Evolutionary conservation across 148 eudicot genomes (phyloP).

Genomic region (Linanthus parryae): DNA sequence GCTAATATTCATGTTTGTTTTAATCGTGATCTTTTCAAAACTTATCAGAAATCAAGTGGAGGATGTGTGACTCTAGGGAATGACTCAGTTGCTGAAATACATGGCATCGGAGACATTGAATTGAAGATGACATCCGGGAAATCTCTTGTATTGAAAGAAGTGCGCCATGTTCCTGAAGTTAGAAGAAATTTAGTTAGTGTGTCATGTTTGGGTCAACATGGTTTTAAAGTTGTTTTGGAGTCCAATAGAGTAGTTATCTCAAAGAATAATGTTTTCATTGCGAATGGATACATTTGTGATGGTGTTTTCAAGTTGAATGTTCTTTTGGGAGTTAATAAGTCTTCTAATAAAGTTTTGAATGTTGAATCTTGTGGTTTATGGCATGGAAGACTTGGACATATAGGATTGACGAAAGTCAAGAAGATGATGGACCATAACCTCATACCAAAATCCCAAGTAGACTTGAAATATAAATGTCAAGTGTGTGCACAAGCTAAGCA

Average conservation of each 20-base stretch:
- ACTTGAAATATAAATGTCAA: background rate
- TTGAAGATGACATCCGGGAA: slow-evolving; percentile 2
- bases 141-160: background rate
- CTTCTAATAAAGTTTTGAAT: background rate
- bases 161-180: slow-evolving; percentile 2
- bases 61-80: slow-evolving; percentile 5
- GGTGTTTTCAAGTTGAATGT: slow-evolving; percentile 2
- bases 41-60: slow-evolving; percentile 2
- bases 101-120: background rate
- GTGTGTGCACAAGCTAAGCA: background rate
- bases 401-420: background rate
- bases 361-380: background rate
- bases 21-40: background rate
- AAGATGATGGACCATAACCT: background rate
- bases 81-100: background rate
- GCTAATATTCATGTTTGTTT: slow-evolving; percentile 5
- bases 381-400: background rate
- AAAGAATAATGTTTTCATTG: background rate
- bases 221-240: too few species aligned
- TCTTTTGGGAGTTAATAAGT: background rate
- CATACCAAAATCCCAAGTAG: background rate
- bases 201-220: too few species aligned
- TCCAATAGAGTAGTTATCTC: too few species aligned
- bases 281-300: background rate
- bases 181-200: background rate